These are phyloP conservation scores for Boletus sp. DNA, from an alignment of 768 basidiomycete genomes.

Conservation along the genomic window DNA sequence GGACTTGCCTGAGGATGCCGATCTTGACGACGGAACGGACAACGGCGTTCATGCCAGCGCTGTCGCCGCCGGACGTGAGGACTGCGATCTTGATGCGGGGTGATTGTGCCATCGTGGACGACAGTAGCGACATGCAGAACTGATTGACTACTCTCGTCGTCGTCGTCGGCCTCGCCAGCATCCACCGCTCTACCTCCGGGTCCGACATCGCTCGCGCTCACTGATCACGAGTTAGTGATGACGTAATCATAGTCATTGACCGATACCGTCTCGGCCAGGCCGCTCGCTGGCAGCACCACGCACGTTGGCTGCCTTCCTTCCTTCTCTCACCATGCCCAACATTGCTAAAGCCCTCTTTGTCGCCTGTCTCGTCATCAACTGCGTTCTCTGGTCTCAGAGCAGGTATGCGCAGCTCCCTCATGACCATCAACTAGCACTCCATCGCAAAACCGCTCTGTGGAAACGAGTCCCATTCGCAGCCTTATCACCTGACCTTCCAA, in stretches of 20 bases:
- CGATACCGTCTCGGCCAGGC: neutral
- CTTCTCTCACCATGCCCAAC: constrained; percentile 42
- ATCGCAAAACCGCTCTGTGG: constrained; percentile 3
- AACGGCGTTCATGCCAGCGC: constrained; percentile 95
- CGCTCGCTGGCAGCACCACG: neutral
- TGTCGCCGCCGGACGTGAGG: constrained; percentile 95
- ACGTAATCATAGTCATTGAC: constrained; percentile 7
- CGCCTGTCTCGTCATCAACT: constrained; percentile 51
- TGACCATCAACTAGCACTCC: neutral
- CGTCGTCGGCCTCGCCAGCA: neutral
- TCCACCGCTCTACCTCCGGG: neutral
- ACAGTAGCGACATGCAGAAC: neutral
- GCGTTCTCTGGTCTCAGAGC: constrained; percentile 64
- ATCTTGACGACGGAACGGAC: constrained; percentile 93
- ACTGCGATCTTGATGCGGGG: constrained; percentile 82
- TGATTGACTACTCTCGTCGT: neutral
- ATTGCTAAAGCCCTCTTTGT: constrained; percentile 51
- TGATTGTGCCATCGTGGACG: neutral
- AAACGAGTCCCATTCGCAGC: constrained; percentile 4
- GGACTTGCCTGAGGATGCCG: constrained; percentile 80
- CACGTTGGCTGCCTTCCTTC: neutral
- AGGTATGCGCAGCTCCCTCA: constrained; percentile 39
- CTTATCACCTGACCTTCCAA: neutral
- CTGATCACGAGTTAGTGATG: constrained; percentile 4
- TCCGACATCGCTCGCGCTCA: too few species aligned